Evolutionary conservation across 2,329 filamentous ascomycete species (phyloP), one percentile per base, ranked within the genome.

Genomic region (Leptographium galeiforme): DNA sequence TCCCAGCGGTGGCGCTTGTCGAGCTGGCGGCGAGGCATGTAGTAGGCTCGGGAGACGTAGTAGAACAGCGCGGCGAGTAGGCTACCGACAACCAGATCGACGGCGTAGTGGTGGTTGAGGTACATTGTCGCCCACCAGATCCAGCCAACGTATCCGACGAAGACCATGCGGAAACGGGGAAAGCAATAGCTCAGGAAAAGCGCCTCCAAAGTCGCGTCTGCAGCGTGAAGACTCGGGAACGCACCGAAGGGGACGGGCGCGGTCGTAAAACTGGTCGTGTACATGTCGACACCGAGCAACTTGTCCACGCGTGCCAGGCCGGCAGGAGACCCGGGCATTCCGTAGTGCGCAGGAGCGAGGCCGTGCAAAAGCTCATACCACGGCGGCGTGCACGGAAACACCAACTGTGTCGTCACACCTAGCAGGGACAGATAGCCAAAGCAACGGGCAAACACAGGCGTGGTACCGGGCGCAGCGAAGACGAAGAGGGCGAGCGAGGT

Each of bases 121-220:
- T 97, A 96, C 89, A 97, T 95, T 61, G 91, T 97, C 13, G 90
- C 87, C 89, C 91, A 97, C 87, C 89, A 96, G 63, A 96, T 83
- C 91, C 91, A 96, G 65, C 86, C 78, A 46, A 86, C 85, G 68
- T 96, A 97, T 58, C 79, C 75, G 58, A 90, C 78, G 69, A 94
- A 95, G 52, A 93, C 70, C 13, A 84, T 81, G 60, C 86, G 82
- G 60, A 94, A 78, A 57, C 81, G 82, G 6, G 91, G 91, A 74
- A 97, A 96, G 66, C 87, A 83, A 69, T 94, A 85, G 68, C 85
- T 87, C 83, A 97, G 87, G 74, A 96, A 95, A 16, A 96, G 77
- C 25, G 88, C 89, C 67, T 95, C 88, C 53, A 95, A 76, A 6
- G 89, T 90, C 10, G 90, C 89, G 66, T 88, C 89, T 32, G 84